phyloP scores from a whole-genome alignment of 306 rosid species.

The Bauhinia variegata region DNA sequence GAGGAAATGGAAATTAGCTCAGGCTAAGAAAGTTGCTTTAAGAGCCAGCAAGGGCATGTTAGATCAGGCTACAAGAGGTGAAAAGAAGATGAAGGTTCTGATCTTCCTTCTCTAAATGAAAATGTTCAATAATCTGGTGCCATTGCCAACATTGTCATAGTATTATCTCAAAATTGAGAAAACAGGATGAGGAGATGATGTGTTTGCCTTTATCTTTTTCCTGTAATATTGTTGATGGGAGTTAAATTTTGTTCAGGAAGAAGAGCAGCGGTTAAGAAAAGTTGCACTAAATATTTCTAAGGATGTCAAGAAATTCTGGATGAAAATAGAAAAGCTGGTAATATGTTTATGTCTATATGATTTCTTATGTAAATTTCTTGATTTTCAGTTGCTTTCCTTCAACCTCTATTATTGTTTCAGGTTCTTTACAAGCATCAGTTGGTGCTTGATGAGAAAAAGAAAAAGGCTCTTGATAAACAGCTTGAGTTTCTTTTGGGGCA shows the following conservation, averaged over 20 bases:
- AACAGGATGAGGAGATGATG: slow-evolving; percentile 16
- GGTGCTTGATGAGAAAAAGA: slow-evolving; percentile 96
- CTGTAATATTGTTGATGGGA: slow-evolving; percentile 29
- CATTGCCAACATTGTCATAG: slow-evolving; percentile 2
- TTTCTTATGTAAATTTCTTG: slow-evolving; percentile 13
- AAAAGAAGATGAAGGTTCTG: slow-evolving; percentile 90
- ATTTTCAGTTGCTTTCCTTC: slow-evolving; percentile 22
- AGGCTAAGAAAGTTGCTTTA: slow-evolving; percentile 91
- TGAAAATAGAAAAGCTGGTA: slow-evolving; percentile 95
- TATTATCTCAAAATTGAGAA: slow-evolving; percentile 27
- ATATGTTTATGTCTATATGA: slow-evolving; percentile 33
- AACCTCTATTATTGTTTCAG: slow-evolving; percentile 48
- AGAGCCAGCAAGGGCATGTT: slow-evolving; percentile 95
- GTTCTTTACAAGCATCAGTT: slow-evolving; percentile 97
- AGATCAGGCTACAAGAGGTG: slow-evolving; percentile 98
- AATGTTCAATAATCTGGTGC: slow-evolving; percentile 21
- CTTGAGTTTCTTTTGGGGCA: slow-evolving; percentile 98
- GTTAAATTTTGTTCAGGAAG: slow-evolving; percentile 67
- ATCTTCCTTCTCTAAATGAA: slow-evolving; percentile 41
- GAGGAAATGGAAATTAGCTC: slow-evolving; percentile 96
- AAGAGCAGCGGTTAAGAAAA: slow-evolving; percentile 88
- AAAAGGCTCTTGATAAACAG: slow-evolving; percentile 91
- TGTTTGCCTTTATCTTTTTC: neutral
- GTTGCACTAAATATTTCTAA: slow-evolving; percentile 92
- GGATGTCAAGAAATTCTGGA: slow-evolving; percentile 98